phyloP scores from a whole-genome alignment of 805 yeast species.

The Ascoidea rubescens region DNA sequence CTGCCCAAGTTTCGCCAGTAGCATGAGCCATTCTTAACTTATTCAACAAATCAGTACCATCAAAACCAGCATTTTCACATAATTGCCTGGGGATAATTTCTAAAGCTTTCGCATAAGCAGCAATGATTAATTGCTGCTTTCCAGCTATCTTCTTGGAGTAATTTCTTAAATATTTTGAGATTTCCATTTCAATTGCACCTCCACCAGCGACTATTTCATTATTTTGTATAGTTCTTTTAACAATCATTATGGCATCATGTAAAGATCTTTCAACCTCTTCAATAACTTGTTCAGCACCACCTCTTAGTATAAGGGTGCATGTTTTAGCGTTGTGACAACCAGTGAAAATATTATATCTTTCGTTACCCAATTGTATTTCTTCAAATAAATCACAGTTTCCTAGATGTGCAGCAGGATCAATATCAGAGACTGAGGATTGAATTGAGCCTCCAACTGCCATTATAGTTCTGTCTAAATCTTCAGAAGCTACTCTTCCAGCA shows the following conservation, averaged over 20 bases:
- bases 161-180: conserved; percentile 79
- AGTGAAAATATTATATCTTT: conserved; percentile 82
- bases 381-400: conserved; percentile 82
- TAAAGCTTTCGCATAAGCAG: conserved; percentile 86
- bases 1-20: conserved; percentile 83
- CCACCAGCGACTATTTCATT: conserved; percentile 93
- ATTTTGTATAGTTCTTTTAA: conserved; percentile 83
- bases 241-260: conserved; percentile 98
- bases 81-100: conserved; percentile 95
- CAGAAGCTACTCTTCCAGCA: conserved; percentile 86
- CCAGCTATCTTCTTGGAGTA: conserved; percentile 83
- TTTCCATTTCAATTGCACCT: conserved; percentile 97
- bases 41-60: conserved; percentile 88
- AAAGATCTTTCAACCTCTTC: conserved; percentile 96
- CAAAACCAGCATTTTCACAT: conserved; percentile 98
- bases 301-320: conserved; percentile 85
- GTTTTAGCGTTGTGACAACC: conserved; percentile 91
- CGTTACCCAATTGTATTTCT: conserved; percentile 92
- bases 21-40: conserved; percentile 88
- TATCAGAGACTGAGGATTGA: conserved; percentile 64
- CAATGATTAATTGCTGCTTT: conserved; percentile 84
- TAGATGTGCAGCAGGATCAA: conserved; percentile 47
- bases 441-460: conserved; percentile 89
- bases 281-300: conserved; percentile 96
- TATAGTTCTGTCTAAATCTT: conserved; percentile 86